These are phyloP conservation scores for Paecilomyces sp. DNA, from an alignment of 2,329 filamentous ascomycete species.

Conservation along the genomic window DNA sequence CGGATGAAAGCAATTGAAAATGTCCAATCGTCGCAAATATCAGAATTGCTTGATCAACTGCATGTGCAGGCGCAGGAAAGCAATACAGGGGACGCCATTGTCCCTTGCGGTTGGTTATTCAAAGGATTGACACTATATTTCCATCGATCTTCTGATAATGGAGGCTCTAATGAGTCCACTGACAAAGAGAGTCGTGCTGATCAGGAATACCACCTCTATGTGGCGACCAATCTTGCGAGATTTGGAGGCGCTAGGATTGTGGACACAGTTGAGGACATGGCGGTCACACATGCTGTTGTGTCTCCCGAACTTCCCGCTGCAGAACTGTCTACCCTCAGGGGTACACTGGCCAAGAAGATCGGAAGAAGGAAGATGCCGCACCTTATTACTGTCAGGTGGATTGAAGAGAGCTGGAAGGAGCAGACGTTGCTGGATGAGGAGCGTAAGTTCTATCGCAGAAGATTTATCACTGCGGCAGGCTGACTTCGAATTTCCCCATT, in stretches of 20 bases:
- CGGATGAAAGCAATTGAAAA: slow-evolving; percentile 26
- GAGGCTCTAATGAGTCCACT: slow-evolving; percentile 1
- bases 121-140: slow-evolving; percentile 40
- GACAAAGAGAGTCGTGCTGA: not conserved
- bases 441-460: slow-evolving; percentile 20
- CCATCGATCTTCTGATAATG: slow-evolving; percentile 12
- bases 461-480: not conserved
- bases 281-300: slow-evolving; percentile 68
- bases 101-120: slow-evolving; percentile 43
- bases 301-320: slow-evolving; percentile 41
- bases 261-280: slow-evolving; percentile 43
- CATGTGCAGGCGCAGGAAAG: slow-evolving; percentile 48
- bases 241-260: slow-evolving; percentile 63
- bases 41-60: slow-evolving; percentile 48
- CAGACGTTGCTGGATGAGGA: slow-evolving; percentile 76
- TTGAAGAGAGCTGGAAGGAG: slow-evolving; percentile 73
- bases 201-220: slow-evolving; percentile 23
- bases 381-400: slow-evolving; percentile 64
- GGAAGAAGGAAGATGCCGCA: slow-evolving; percentile 53
- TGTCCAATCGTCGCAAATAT: slow-evolving; percentile 34
- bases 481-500: not conserved
- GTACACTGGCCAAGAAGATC: slow-evolving; percentile 16
- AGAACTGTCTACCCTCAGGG: slow-evolving; percentile 31
- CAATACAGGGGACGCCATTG: slow-evolving; percentile 22
- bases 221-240: slow-evolving; percentile 51